These are phyloP conservation scores for Daldinia sp. DNA, from an alignment of 2,329 filamentous ascomycete genomes.

Conservation along the genomic window DNA sequence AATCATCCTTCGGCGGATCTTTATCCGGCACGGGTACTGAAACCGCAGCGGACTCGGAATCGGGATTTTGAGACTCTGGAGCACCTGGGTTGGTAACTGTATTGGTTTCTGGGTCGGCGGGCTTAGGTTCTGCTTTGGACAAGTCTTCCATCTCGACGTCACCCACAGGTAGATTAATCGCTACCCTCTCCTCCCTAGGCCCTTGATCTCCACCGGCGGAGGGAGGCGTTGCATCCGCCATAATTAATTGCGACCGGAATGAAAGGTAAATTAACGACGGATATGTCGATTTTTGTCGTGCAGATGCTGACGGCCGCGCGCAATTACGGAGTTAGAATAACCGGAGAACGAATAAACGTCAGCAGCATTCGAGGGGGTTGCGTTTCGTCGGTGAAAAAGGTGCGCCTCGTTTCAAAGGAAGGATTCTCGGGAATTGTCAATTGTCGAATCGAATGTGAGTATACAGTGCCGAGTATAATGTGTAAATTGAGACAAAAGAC, in stretches of 20 bases:
- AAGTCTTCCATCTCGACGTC: slow-evolving; percentile 47
- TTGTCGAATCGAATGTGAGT: slow-evolving; percentile 18
- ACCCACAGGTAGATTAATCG: slow-evolving; percentile 39
- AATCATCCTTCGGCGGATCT: slow-evolving; percentile 33
- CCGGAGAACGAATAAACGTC: slow-evolving; percentile 29
- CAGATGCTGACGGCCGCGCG: slow-evolving; percentile 21
- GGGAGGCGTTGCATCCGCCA: slow-evolving; percentile 40
- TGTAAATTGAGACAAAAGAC: slow-evolving; percentile 25
- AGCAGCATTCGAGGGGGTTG: slow-evolving; percentile 13
- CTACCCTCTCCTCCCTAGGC: slow-evolving; percentile 36
- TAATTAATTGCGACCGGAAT: slow-evolving; percentile 27
- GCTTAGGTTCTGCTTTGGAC: slow-evolving; percentile 38
- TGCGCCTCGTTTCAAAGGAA: slow-evolving; percentile 10
- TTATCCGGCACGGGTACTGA: slow-evolving; percentile 39
- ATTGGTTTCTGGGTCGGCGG: slow-evolving; percentile 38
- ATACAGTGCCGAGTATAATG: no score
- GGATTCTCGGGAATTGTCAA: slow-evolving; percentile 25
- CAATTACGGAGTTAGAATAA: slow-evolving; percentile 21
- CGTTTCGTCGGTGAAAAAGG: slow-evolving; percentile 18
- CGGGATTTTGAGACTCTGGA: slow-evolving; percentile 31
- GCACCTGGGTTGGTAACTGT: slow-evolving; percentile 32
- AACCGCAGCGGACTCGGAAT: slow-evolving; percentile 32
- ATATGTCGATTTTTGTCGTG: slow-evolving; percentile 11
- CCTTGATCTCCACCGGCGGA: slow-evolving; percentile 41
- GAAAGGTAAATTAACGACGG: slow-evolving; percentile 23